Conservation (phyloP, 23 red algal genomes). For the Gracilaria gracilis region DNA sequence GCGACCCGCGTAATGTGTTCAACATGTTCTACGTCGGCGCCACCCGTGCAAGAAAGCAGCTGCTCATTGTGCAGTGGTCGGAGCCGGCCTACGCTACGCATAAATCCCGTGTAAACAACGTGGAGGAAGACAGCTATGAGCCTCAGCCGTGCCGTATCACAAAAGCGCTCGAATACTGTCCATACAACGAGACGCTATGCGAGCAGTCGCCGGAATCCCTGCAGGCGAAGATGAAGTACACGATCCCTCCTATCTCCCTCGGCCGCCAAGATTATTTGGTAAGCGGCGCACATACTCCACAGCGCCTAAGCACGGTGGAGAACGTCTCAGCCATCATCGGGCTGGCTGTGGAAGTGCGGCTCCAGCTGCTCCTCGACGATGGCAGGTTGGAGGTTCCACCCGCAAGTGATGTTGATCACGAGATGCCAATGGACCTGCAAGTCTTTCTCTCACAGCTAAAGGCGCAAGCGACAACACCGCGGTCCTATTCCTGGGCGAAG, state of each 20-base stretch:
- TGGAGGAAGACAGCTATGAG: not conserved
- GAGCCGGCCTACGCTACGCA: constrained; percentile 8
- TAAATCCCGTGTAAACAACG: not conserved
- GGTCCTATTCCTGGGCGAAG: not conserved
- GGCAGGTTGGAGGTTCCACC: constrained; percentile 1
- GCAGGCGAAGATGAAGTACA: not conserved
- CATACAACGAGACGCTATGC: not conserved
- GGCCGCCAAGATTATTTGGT: constrained; percentile 1
- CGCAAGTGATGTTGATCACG: too few relatives aligned
- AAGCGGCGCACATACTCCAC: not conserved
- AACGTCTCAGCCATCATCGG: constrained; percentile 15
- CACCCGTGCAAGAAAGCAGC: constrained; percentile 9
- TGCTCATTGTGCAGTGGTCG: constrained; percentile 32
- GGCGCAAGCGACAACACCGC: not conserved
- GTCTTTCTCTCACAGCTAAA: not conserved
- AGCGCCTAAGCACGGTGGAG: not conserved
- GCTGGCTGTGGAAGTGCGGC: constrained; percentile 18
- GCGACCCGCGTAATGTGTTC: constrained; percentile 9
- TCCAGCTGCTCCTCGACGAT: constrained; percentile 16
- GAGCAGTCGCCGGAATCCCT: not conserved
- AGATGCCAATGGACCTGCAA: not conserved
- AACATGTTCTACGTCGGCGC: constrained; percentile 45
- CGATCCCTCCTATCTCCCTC: not conserved
- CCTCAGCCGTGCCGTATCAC: not conserved
- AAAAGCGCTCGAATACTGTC: constrained; percentile 1